phyloP scores from a whole-genome alignment of 2,329 filamentous ascomycete species.

The Sporothrix inflata region DNA sequence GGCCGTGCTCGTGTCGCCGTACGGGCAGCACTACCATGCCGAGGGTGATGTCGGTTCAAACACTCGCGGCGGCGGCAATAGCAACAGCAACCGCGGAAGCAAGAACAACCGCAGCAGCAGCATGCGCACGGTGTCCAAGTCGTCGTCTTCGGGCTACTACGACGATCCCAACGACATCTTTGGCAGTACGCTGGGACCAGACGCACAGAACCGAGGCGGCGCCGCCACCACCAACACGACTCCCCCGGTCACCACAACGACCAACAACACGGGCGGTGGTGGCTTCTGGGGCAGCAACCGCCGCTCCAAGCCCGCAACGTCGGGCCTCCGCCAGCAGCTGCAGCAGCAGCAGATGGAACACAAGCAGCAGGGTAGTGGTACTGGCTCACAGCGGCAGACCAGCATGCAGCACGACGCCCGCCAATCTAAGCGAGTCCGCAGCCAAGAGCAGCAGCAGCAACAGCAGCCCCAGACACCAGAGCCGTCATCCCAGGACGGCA shows the following conservation, averaged over 20 bases:
- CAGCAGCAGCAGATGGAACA: slow-evolving; percentile 29
- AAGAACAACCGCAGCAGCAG: background rate
- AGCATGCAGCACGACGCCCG: slow-evolving; percentile 18
- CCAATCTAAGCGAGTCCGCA: background rate
- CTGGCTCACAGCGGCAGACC: background rate
- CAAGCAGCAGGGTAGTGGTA: slow-evolving; percentile 23
- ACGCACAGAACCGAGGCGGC: background rate
- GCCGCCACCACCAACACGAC: background rate
- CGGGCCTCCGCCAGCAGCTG: slow-evolving; percentile 27
- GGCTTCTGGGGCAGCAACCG: slow-evolving; percentile 29
- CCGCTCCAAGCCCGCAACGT: slow-evolving; percentile 6
- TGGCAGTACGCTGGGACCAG: background rate
- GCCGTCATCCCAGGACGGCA: background rate
- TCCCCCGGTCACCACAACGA: background rate
- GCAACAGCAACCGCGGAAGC: background rate
- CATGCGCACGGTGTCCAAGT: background rate
- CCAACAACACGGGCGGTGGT: slow-evolving; percentile 9
- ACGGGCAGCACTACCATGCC: slow-evolving; percentile 27
- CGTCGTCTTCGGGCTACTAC: background rate
- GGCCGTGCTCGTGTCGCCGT: slow-evolving; percentile 27
- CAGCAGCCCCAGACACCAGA: background rate
- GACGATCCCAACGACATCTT: slow-evolving; percentile 6
- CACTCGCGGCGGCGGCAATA: background rate
- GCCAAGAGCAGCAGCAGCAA: slow-evolving; percentile 10
- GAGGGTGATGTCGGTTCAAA: background rate